A percentile compares a stretch with the other conserved stretches of the same genome.
These are phyloP conservation scores for Aegilops bicornis DNA, from an alignment of 176 grass and related monocot species.

Conservation along the genomic window DNA sequence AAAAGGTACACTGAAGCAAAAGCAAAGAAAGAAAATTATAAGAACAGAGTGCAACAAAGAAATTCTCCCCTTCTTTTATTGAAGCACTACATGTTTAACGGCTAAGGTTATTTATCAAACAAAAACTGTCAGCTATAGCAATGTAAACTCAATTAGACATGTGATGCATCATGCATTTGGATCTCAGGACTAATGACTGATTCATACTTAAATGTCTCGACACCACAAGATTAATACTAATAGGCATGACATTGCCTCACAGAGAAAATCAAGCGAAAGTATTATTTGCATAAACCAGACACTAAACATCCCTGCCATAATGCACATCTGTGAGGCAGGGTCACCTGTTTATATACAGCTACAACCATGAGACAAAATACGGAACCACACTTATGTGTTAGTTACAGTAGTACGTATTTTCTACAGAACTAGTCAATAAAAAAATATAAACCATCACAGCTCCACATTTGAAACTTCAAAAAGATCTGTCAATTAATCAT, in stretches of 20 bases:
- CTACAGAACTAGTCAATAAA: neutral
- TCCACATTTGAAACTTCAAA: neutral
- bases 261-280: neutral
- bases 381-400: neutral
- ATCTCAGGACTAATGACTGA: neutral
- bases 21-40: neutral
- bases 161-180: neutral
- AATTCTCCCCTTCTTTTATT: neutral
- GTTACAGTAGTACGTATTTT: neutral
- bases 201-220: neutral
- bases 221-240: neutral
- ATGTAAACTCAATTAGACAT: neutral
- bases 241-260: neutral
- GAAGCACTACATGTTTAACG: neutral
- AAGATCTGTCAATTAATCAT: neutral
- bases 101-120: neutral
- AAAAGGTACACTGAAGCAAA: neutral
- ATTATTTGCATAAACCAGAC: neutral
- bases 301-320: neutral
- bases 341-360: neutral
- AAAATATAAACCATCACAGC: neutral
- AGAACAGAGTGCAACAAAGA: neutral
- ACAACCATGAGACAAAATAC: neutral
- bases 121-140: slow-evolving; percentile 7
- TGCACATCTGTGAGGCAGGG: neutral